Conservation (phyloP, 805 yeast genomes). For the Pichia ethanolica region DNA sequence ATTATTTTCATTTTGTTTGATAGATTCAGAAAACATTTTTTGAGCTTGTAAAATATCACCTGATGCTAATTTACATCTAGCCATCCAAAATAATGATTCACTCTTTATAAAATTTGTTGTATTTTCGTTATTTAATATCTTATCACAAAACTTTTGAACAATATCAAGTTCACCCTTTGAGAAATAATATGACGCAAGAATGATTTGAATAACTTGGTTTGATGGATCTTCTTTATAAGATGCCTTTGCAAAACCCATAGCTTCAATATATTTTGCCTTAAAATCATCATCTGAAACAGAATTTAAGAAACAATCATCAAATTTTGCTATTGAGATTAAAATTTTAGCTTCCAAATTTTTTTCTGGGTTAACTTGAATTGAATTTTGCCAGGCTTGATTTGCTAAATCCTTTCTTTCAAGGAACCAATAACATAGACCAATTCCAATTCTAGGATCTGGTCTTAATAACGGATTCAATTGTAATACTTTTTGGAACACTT, state of each 20-base stretch:
- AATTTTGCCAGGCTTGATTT: slow-evolving; percentile 71
- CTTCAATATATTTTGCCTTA: slow-evolving; percentile 46
- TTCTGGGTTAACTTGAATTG: slow-evolving; percentile 54
- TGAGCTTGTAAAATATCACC: slow-evolving; percentile 65
- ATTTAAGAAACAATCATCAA: slow-evolving; percentile 53
- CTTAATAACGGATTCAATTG: slow-evolving; percentile 65
- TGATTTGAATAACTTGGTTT: slow-evolving; percentile 56
- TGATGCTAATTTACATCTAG: slow-evolving; percentile 59
- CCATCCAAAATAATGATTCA: slow-evolving; percentile 79
- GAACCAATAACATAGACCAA: slow-evolving; percentile 91
- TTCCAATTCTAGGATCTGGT: slow-evolving; percentile 93
- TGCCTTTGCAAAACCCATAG: slow-evolving; percentile 43
- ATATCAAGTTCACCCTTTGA: slow-evolving; percentile 53
- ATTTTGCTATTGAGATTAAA: slow-evolving; percentile 57
- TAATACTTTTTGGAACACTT: slow-evolving; percentile 76
- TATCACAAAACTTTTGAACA: slow-evolving; percentile 50
- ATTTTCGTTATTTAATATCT: slow-evolving; percentile 36
- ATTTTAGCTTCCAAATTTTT: slow-evolving; percentile 51
- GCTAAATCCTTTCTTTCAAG: slow-evolving; percentile 76
- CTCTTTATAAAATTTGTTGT: slow-evolving; percentile 38
- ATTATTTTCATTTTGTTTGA: slow-evolving; percentile 56
- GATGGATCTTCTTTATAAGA: slow-evolving; percentile 35
- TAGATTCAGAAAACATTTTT: slow-evolving; percentile 62
- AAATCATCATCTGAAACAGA: slow-evolving; percentile 59
- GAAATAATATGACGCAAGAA: slow-evolving; percentile 65